phyloP scores from a whole-genome alignment of 202 grass and related monocot genomes.

The Thinopyrum obtusiflorum region DNA sequence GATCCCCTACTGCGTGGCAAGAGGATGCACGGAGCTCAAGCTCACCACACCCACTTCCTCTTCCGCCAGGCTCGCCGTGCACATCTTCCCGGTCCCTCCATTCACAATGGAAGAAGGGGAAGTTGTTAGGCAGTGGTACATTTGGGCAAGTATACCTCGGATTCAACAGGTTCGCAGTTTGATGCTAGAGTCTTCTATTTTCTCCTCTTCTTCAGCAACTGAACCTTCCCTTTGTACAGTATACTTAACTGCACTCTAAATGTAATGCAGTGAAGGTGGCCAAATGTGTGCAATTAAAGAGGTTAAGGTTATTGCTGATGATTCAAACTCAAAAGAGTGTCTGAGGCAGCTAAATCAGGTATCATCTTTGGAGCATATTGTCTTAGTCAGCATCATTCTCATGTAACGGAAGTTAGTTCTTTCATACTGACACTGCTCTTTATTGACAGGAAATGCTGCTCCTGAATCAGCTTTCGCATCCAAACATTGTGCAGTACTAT shows the following conservation, averaged over 20 bases:
- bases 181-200: constrained; percentile 3
- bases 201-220: background rate
- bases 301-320: constrained; percentile 95
- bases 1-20: constrained; percentile 56
- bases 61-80: constrained; percentile 64
- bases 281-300: constrained; percentile 99
- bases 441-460: constrained; percentile 76
- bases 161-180: constrained; percentile 75
- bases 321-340: constrained; percentile 94
- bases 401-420: background rate
- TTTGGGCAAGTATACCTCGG: constrained; percentile 97
- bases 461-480: constrained; percentile 80
- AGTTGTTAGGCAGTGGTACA: constrained; percentile 93
- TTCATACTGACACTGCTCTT: constrained; percentile 26
- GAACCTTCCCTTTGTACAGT: background rate
- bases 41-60: constrained; percentile 74
- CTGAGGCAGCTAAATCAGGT: constrained; percentile 93
- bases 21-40: constrained; percentile 54
- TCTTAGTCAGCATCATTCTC: background rate
- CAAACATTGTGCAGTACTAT: constrained; percentile 90
- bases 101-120: constrained; percentile 92
- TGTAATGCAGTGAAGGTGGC: constrained; percentile 69
- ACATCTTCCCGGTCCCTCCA: constrained; percentile 44
- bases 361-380: constrained; percentile 8
- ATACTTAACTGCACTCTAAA: constrained; percentile 22